Base-by-base conservation (phyloP, 805 yeast genomes). In the Ogataea pilisensis region DNA sequence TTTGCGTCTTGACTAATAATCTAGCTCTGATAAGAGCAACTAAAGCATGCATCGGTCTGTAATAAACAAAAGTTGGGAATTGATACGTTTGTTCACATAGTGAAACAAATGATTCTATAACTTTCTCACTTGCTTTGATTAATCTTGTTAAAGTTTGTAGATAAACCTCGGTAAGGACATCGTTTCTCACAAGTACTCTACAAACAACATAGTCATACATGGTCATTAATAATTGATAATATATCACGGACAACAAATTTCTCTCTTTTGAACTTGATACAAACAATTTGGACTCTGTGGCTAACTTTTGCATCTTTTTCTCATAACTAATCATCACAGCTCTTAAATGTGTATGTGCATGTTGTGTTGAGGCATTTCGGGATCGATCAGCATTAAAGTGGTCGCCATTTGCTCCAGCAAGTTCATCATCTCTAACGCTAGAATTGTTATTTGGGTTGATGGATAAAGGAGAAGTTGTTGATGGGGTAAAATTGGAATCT, bases 141-240 rank as follows among this genome's bases (percentile, higher is more conserved):
- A 76, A 54, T 41, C 70, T 64, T 44, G 55, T 60, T 35, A 74
- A 52, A 20, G 70, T 63, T 43, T 66, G 69, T 18, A 64, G 36
- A 44, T 68, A 66, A 9, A 66, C 60, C 19, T 54, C 64, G 32
- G 53, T 64, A 40, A 51, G 43, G 21, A 48, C 48, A 31, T 63
- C 64, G n/a, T 53, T 54, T 21, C 53, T 51, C 14, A 60, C 43
- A 21, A 66, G 43, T 11, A 60, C 66, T 14, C 68, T 58, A 51
- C 73, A 70, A n/a, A 74, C 73, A 21, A 74, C 63, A 45, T 68
- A 72, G 48, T 76, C 80, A 48, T 76, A 73, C 63, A 73, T 66
- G 22, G 73, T 65, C 71, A 75, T 70, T 31, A 73, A 50, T 25
- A 75, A 53, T 48, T 75, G 79, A 50, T 73, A 72, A 51, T 74